phyloP scores from a whole-genome alignment of 306 rosid genomes.

The Begonia masoniana region DNA sequence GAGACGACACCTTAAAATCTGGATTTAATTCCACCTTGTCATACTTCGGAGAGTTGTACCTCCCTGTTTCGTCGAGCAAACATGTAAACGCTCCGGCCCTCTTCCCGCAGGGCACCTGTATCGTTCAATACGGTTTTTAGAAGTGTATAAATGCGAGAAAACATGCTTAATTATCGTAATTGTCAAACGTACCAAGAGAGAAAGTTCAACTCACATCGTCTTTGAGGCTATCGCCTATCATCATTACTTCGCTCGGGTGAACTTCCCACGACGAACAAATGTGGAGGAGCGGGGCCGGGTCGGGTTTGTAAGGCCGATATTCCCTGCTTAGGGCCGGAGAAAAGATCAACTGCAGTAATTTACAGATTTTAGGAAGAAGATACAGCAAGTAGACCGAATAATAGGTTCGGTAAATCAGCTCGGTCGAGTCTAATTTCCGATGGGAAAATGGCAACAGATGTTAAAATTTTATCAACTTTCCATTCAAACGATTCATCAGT shows the following conservation, averaged over 20 bases:
- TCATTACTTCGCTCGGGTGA: constrained; percentile 73
- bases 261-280: constrained; percentile 85
- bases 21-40: constrained; percentile 39
- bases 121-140: too few species aligned
- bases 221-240: constrained; percentile 90
- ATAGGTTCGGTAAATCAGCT: too few species aligned
- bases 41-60: constrained; percentile 43
- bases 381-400: background rate
- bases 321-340: constrained; percentile 88
- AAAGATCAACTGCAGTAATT: constrained; percentile 59
- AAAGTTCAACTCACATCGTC: constrained; percentile 55
- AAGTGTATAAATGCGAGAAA: too few species aligned
- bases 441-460: too few species aligned
- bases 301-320: constrained; percentile 74
- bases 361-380: constrained; percentile 2
- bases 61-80: constrained; percentile 75
- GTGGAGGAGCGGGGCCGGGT: constrained; percentile 79
- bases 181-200: background rate
- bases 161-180: background rate
- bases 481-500: too few species aligned
- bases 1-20: constrained; percentile 79
- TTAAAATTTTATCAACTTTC: too few species aligned
- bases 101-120: constrained; percentile 76
- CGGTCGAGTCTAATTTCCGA: too few species aligned
- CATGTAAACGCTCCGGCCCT: constrained; percentile 82